Conservation (phyloP, 1,139 yeast genomes). For the Lodderomyces oxycetoniae region DNA sequence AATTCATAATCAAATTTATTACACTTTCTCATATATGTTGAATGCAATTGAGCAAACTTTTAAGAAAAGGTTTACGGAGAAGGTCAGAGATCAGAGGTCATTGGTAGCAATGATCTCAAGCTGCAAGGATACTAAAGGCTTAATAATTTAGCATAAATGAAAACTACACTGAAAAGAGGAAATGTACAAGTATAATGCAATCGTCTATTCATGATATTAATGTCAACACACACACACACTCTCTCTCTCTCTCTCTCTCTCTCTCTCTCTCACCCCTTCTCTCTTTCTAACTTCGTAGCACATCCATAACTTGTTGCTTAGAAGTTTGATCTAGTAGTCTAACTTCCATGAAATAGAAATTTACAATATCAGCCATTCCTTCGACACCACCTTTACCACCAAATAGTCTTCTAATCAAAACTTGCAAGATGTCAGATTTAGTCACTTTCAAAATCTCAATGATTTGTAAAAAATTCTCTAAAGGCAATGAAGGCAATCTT, state of each 20-base stretch:
- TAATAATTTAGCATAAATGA: no score
- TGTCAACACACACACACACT: slow-evolving; percentile 1
- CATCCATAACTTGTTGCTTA: slow-evolving; percentile 3
- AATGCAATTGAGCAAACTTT: no score
- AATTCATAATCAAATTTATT: no score
- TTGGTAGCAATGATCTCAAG: no score
- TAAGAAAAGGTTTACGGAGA: no score
- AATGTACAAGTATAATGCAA: no score
- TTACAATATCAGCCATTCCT: slow-evolving; percentile 19
- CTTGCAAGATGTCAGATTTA: slow-evolving; percentile 24
- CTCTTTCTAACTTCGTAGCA: no score
- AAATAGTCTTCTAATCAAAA: slow-evolving; percentile 28
- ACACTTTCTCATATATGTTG: no score
- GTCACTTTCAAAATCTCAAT: slow-evolving; percentile 26
- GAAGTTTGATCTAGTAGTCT: slow-evolving; percentile 11
- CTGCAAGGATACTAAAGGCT: no score
- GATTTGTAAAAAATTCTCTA: slow-evolving; percentile 22
- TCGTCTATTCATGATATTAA: no score
- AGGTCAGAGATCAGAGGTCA: no score
- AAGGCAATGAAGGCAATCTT: slow-evolving; percentile 18
- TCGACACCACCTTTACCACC: slow-evolving; percentile 2
- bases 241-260: slow-evolving; percentile 1
- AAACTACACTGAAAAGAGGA: no score
- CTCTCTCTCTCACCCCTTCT: background rate
- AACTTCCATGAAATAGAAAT: slow-evolving; percentile 30